Base-by-base conservation (phyloP, 2,329 filamentous ascomycete species). In the Phoma sp. region DNA sequence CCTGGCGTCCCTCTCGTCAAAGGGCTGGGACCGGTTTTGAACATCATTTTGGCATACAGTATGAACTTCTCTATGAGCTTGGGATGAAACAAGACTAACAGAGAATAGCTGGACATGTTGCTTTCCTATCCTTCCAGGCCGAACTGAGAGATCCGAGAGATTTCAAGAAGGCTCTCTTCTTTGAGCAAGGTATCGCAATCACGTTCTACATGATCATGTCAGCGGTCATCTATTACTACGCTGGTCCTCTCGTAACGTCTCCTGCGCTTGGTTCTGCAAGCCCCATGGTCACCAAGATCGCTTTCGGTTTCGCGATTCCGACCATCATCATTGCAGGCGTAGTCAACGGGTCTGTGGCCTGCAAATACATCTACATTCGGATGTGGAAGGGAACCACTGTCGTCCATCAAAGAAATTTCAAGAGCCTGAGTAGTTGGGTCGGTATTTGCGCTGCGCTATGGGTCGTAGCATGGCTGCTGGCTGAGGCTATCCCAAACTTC, bases 291-390 rank as follows among this genome's bases (percentile, higher is more conserved):
- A 80, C 83, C 21, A 89, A 89, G 67, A 76, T 88, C 10, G 87
- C 88, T 12, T 91, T 86, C 74, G 87, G 86, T 22, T 78, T 91
- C 55, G 88, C 88, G 0, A 79, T 88, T 2, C 88, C 88, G 13
- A 90, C 88, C 2, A 90, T 91, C 54, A 78, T 91, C 43, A 84
- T 91, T 44, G 86, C 88, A 0, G 88, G 88, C 48, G 87, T 90
- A 6, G 88, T 91, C 59, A 87, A 89, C 68, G 87, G 84, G 12
- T 84, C 88, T 55, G 84, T 90, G 2, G 86, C 85, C 2, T 81
- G 80, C 50, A 89, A 88, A 67, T 88, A 88, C 63, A 77, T 89
- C 54, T 91, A 88, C 65, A 76, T 85, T 3, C 83, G 88, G 27
- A 69, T 87, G 7, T 89, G 89, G 76, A 77, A 80, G 19, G 82